A percentile compares a stretch with the other conserved stretches of the same genome.
phyloP scores from a whole-genome alignment of 805 yeast genomes.

The Ogataea philodendri region DNA sequence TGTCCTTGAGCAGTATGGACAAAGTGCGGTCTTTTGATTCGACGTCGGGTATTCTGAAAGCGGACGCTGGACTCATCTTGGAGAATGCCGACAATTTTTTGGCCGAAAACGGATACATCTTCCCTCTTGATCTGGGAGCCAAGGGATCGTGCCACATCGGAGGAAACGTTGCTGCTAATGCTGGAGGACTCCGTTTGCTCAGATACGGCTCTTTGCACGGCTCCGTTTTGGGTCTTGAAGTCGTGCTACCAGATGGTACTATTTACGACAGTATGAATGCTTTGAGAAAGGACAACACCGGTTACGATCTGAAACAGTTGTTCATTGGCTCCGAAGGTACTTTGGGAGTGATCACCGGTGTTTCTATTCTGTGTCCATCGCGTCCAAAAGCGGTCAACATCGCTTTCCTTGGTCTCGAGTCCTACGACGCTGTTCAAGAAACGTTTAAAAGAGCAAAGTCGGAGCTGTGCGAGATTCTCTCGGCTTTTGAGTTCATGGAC shows the following conservation, averaged over 20 bases:
- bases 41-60: conserved; percentile 80
- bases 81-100: conserved; percentile 80
- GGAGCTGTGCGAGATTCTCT: conserved; percentile 79
- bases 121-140: conserved; percentile 93
- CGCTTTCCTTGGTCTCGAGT: conserved; percentile 78
- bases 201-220: conserved; percentile 94
- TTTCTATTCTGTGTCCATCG: conserved; percentile 85
- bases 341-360: conserved; percentile 85
- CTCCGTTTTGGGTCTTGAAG: conserved; percentile 85
- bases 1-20: conserved; percentile 70
- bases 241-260: conserved; percentile 87
- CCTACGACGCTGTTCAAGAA: conserved; percentile 80
- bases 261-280: conserved; percentile 76
- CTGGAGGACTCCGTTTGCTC: conserved; percentile 87
- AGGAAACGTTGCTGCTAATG: conserved; percentile 93
- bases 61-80: conserved; percentile 87
- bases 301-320: conserved; percentile 87
- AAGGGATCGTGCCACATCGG: conserved; percentile 97
- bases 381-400: conserved; percentile 85
- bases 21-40: conserved; percentile 77
- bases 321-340: conserved; percentile 96
- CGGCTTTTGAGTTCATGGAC: conserved; percentile 96
- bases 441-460: conserved; percentile 74
- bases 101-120: conserved; percentile 80
- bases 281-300: conserved; percentile 92